A percentile compares a stretch with the other conserved stretches of the same genome.
phyloP scores from a whole-genome alignment of 306 rosid genomes.

The Biancaea sappan region DNA sequence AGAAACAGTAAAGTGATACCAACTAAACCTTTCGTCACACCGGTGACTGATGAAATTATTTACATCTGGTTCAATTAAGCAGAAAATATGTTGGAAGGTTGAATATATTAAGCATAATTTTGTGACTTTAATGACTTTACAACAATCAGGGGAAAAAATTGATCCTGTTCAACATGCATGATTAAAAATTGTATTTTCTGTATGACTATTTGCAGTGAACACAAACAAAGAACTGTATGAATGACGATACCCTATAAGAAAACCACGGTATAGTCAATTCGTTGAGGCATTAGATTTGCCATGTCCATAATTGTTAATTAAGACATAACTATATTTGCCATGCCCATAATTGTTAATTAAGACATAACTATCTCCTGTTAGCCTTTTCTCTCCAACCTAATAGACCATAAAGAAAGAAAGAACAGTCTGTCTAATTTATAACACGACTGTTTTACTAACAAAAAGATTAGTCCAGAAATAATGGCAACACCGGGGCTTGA shows the following conservation, averaged over 20 bases:
- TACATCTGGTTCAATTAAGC: neutral
- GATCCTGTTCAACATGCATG: conserved; percentile 15
- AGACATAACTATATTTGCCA: conserved; percentile 22
- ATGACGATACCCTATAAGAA: conserved; percentile 23
- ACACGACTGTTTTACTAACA: neutral
- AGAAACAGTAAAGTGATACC: neutral
- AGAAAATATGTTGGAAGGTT: neutral
- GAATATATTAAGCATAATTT: conserved; percentile 15
- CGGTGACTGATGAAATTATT: neutral
- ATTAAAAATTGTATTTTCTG: neutral
- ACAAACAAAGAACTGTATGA: neutral
- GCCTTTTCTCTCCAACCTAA: conserved; percentile 23
- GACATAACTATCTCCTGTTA: conserved; percentile 19
- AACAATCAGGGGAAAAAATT: neutral
- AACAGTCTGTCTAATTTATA: conserved; percentile 21
- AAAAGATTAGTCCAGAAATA: conserved; percentile 33
- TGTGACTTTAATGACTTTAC: neutral
- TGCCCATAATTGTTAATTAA: neutral
- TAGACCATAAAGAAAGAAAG: neutral
- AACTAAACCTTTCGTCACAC: conserved; percentile 3
- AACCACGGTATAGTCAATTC: conserved; percentile 21
- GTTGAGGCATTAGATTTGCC: conserved; percentile 6
- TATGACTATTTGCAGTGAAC: conserved; percentile 13
- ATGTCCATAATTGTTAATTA: neutral
- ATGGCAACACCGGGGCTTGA: neutral